These are phyloP conservation scores for Ogataea hybrid DNA, from an alignment of 1,139 yeast species.

Conservation along the genomic window DNA sequence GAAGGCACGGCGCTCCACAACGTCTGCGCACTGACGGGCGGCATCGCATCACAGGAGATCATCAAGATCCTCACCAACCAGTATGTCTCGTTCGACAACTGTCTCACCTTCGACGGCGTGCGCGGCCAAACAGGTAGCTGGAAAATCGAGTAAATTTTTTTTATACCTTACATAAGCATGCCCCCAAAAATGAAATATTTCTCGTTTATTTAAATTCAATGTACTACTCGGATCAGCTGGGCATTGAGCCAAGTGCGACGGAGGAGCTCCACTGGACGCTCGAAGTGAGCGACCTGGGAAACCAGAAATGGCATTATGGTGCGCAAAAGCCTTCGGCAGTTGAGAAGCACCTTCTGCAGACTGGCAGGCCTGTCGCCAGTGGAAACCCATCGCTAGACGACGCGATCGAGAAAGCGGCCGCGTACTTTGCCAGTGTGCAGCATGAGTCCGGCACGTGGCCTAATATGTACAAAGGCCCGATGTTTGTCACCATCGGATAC, in stretches of 20 bases:
- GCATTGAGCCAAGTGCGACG: constrained; percentile 52
- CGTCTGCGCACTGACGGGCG: constrained; percentile 64
- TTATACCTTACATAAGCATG: neutral
- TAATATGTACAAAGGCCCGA: constrained; percentile 93
- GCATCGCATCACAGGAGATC: constrained; percentile 75
- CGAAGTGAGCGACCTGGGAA: constrained; percentile 65
- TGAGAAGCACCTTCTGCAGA: constrained; percentile 51
- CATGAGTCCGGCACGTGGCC: constrained; percentile 86
- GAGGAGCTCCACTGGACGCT: constrained; percentile 78
- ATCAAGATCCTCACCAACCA: constrained; percentile 68
- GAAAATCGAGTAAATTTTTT: constrained; percentile 35
- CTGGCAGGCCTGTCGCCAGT: constrained; percentile 1
- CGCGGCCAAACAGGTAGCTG: constrained; percentile 49
- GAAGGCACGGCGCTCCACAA: constrained; percentile 44
- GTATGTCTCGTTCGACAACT: constrained; percentile 68
- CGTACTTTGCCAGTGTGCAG: constrained; percentile 66
- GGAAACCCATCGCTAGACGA: constrained; percentile 39
- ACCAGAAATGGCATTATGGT: constrained; percentile 77
- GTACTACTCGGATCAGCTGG: constrained; percentile 58
- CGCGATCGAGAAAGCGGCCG: constrained; percentile 74
- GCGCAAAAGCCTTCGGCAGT: neutral
- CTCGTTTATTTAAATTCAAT: neutral
- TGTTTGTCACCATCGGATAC: constrained; percentile 94
- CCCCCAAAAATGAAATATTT: neutral
- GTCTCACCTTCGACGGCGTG: constrained; percentile 67